These are phyloP conservation scores for Apiotrichum domesticum DNA, from an alignment of 1,284 basidiomycete genomes.

Conservation along the genomic window DNA sequence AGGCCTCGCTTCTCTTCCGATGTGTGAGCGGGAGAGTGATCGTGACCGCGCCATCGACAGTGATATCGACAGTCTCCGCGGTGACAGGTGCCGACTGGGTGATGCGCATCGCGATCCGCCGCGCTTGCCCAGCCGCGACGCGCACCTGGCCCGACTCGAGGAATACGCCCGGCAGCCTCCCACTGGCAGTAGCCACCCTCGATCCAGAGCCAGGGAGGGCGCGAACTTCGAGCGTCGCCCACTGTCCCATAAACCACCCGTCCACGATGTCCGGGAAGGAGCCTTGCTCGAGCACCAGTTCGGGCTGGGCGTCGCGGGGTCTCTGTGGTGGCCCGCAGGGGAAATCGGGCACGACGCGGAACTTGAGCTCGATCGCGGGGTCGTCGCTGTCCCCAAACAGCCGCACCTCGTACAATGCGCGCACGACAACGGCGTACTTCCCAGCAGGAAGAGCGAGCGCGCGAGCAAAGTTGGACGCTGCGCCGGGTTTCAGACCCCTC, in stretches of 20 bases:
- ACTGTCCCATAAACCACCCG: slow-evolving; percentile 35
- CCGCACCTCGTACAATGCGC: slow-evolving; percentile 40
- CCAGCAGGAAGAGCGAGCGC: slow-evolving; percentile 26
- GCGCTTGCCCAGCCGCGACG: slow-evolving; percentile 12
- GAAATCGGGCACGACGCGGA: slow-evolving; percentile 17
- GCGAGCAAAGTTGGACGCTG: slow-evolving; percentile 29
- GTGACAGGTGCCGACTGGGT: not conserved
- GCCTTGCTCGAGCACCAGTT: not conserved
- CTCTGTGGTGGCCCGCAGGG: too few relatives aligned
- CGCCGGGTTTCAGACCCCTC: not conserved
- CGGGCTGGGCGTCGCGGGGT: not conserved
- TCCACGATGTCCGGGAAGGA: slow-evolving; percentile 27
- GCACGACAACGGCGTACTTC: slow-evolving; percentile 30
- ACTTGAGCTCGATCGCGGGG: slow-evolving; percentile 29
- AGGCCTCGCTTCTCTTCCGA: slow-evolving; percentile 2
- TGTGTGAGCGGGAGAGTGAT: too few relatives aligned
- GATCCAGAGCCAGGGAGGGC: not conserved
- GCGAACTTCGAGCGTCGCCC: slow-evolving; percentile 21
- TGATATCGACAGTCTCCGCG: not conserved
- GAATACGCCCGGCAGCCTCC: not conserved
- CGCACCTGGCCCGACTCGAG: not conserved
- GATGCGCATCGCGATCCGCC: slow-evolving; percentile 4
- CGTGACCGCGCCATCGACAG: too few relatives aligned
- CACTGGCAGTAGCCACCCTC: slow-evolving; percentile 1
- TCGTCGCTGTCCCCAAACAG: slow-evolving; percentile 41